Evolutionary conservation across 2,329 filamentous ascomycete genomes (phyloP).

Genomic region (Xylaria sp.): DNA sequence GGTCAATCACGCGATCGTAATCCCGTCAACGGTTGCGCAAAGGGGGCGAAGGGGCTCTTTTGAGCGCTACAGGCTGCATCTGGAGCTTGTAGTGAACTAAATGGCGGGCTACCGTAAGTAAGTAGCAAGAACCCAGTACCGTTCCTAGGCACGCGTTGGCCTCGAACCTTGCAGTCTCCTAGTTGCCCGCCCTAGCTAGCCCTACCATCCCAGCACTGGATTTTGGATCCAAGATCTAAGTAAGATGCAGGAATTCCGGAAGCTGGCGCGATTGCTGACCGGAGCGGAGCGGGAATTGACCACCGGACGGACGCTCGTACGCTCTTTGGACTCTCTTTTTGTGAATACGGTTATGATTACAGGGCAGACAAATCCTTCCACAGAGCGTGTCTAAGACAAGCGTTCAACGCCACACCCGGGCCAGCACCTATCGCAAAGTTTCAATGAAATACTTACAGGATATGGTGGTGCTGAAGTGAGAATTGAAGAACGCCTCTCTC

Average conservation of each 20-base stretch:
- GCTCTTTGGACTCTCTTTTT: background rate
- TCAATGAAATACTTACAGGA: background rate
- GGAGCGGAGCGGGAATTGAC: constrained; percentile 35
- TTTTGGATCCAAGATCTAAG: constrained; percentile 11
- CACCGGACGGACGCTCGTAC: constrained; percentile 13
- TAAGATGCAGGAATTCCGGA: constrained; percentile 31
- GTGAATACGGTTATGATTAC: background rate
- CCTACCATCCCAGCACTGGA: constrained; percentile 23
- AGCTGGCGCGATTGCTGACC: constrained; percentile 26
- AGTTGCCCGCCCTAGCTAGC: constrained; percentile 21
- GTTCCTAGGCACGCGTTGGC: constrained; percentile 21
- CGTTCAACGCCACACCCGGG: background rate
- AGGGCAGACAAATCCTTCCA: background rate
- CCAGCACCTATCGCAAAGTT: background rate
- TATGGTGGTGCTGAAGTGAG: constrained; percentile 2
- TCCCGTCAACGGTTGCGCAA: constrained; percentile 14
- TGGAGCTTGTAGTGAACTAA: background rate
- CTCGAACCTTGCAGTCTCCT: constrained; percentile 19
- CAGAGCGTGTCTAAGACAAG: background rate
- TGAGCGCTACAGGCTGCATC: constrained; percentile 4
- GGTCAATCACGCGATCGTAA: constrained; percentile 27
- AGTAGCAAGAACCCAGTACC: background rate
- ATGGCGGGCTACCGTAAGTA: constrained; percentile 1
- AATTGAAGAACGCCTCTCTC: background rate
- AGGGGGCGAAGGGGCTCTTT: background rate